Evolutionary conservation across 2,329 filamentous ascomycete genomes (phyloP), one percentile per base, ranked within the genome.

Genomic region (Aspergillus viridinutans): DNA sequence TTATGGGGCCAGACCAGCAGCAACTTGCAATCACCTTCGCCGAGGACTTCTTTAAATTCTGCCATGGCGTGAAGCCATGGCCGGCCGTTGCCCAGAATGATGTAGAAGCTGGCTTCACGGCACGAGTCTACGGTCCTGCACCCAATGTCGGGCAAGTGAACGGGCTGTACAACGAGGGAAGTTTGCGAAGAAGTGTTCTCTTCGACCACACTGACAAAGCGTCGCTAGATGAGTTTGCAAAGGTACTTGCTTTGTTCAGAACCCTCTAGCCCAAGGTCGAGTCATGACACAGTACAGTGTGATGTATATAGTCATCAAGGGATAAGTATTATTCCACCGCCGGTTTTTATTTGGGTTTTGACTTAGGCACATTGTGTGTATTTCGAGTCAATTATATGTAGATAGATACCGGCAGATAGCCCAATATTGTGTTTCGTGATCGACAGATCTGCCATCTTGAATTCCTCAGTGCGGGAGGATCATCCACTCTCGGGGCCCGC

Each of bases 11-110:
- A 1, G 61, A 65, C 6, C 74, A 78, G 54, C 59, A 62, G 47
- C 55, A 58, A 14, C 64, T 74, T 2, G 73, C 67, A 2, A 61
- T 61, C 12, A 53, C 55, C 2, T 76, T 78, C 57, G 77, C 73
- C 0, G 65, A 65, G 20, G 69, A 75, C 38, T 64, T 78, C 4
- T 66, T 79, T 56, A 67, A 62, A 7, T 80, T 78, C 49, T 72
- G 71, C 23, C 67, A 72, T 58, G 75, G 76, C 4, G 58, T 70
- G 48, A 66, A 54, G 17, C 69, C 72, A 7, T 75, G 71, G 69
- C 63, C 68, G 20, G 59, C 67, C 3, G 54, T 69, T 26, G 57
- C 59, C 8, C 52, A 50, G 12, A 58, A 57, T 1, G 53, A 64
- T 8, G 57, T 64, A 25, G 48, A 59, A n/a, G 48, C 40, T 6